Evolutionary conservation across 148 eudicot genomes (phyloP), one percentile per base, ranked within the genome.

Genomic region (Fallopia convolvulus): DNA sequence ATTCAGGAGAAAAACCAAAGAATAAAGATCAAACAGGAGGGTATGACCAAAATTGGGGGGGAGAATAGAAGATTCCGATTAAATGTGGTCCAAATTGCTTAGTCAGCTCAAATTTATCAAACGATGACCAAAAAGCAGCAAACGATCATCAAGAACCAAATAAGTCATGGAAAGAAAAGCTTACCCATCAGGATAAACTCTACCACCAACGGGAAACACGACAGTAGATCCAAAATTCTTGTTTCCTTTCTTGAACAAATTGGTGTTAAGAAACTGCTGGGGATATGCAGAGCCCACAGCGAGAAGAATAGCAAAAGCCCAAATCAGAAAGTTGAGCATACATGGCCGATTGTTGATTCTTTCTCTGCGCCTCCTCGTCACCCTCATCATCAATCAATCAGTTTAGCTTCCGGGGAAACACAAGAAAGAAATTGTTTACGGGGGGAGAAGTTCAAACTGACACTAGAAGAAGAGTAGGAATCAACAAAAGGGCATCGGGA

Each of bases 101-200:
- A 70, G 23, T 75, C 53, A 49, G 13, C 26, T 52, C 20, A 21
- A 20, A 47, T 21, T 50, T 11, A 42, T 10, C 18, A 2, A 73
- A 13, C 32, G 26, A 44, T 72, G 56, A 65, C 41, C 40, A 17
- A 46, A 66, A 42, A 18, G 21, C 7, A 66, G 8, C 12, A 60
- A 56, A 33, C 17, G 44, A 46, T 75, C 15, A 63, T 74, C 48
- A 46, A 79, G 53, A 33, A 75, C 32, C 39, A 56, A 5, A 6
- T 4, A 68, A 33, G 66, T 14, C n/a, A 68, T 1, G 52, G 42
- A 60, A 76, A 21, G 33, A 47, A 15, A 36, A 20, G 36, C 79
- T 76, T 86, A 93, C 98, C 98, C 98, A 21, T 81, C 79, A 1
- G 98, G 98, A 79, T 90, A 91, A 78, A 93, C 97, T 76, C 89